Evolutionary conservation across 148 eudicot species (phyloP).

Genomic region (Drosera capensis): DNA sequence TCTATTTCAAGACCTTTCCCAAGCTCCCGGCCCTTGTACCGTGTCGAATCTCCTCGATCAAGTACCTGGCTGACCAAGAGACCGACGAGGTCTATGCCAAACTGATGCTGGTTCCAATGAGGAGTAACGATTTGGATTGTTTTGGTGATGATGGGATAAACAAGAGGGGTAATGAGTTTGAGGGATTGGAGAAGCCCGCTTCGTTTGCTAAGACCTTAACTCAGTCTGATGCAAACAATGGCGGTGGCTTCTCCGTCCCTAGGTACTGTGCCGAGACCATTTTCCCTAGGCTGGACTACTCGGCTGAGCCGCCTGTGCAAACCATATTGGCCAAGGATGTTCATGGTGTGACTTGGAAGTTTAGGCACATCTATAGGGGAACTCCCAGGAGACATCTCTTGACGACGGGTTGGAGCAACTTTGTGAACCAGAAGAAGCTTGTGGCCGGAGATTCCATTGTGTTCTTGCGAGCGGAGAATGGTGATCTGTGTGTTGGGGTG

Average conservation of each 20-base stretch:
- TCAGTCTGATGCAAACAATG: conserved; percentile 93
- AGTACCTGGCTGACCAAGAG: conserved; percentile 50
- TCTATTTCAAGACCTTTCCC: conserved; percentile 32
- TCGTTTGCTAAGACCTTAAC: conserved; percentile 87
- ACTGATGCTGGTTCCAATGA: conserved; percentile 36
- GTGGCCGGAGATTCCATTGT: conserved; percentile 90
- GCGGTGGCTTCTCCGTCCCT: conserved; percentile 89
- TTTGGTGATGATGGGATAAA: conserved; percentile 17
- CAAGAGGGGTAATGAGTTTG: conserved; percentile 11
- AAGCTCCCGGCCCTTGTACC: conserved; percentile 41
- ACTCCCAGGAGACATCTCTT: conserved; percentile 84
- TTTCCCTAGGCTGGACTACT: conserved; percentile 65
- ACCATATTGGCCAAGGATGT: conserved; percentile 74
- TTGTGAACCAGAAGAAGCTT: conserved; percentile 82
- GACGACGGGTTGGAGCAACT: conserved; percentile 90
- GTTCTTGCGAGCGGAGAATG: conserved; percentile 63
- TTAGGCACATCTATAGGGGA: conserved; percentile 91
- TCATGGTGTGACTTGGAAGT: conserved; percentile 74
- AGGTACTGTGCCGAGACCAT: conserved; percentile 93
- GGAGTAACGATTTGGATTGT: conserved; percentile 18
- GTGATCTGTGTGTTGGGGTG: conserved; percentile 82
- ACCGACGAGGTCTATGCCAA: conserved; percentile 80
- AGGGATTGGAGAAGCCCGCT: conserved; percentile 36
- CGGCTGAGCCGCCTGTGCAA: conserved; percentile 89
- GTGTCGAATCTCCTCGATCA: conserved; percentile 38